Conservation (phyloP, 257 asterid genomes). For the Avicennia marina region DNA sequence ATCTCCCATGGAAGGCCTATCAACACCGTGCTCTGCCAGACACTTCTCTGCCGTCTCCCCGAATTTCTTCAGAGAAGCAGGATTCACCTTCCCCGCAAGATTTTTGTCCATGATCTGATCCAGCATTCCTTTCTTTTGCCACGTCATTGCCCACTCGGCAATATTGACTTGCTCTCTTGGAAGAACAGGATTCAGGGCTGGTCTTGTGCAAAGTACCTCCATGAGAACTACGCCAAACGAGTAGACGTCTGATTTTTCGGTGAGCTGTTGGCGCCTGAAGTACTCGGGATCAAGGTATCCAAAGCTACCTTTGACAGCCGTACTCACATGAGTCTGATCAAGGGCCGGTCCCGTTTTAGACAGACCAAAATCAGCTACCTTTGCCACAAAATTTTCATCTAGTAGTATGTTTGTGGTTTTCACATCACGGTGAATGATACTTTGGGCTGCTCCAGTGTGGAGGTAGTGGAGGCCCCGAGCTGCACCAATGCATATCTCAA, state of each 20-base stretch:
- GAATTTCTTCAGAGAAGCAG: constrained; percentile 62
- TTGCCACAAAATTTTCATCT: constrained; percentile 66
- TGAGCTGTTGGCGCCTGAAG: constrained; percentile 75
- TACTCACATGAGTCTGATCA: constrained; percentile 80
- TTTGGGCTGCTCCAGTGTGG: constrained; percentile 73
- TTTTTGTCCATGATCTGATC: constrained; percentile 64
- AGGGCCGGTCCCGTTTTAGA: constrained; percentile 73
- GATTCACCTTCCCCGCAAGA: constrained; percentile 58
- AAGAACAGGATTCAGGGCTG: constrained; percentile 73
- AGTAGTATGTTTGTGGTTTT: constrained; percentile 70
- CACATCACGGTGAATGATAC: constrained; percentile 76
- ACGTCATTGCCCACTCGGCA: constrained; percentile 80
- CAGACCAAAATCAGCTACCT: constrained; percentile 78
- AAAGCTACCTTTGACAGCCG: constrained; percentile 82
- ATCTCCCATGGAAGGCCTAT: constrained; percentile 82
- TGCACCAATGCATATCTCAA: constrained; percentile 79
- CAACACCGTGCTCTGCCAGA: constrained; percentile 65
- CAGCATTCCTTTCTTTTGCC: constrained; percentile 83
- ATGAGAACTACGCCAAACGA: constrained; percentile 76
- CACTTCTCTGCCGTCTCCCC: constrained; percentile 84
- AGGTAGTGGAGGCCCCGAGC: constrained; percentile 81
- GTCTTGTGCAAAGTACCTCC: constrained; percentile 75
- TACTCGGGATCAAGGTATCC: constrained; percentile 84
- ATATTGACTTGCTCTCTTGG: constrained; percentile 78
- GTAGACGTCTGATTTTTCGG: constrained; percentile 78